These are phyloP conservation scores for Neonectria punicea DNA, from an alignment of 2,329 filamentous ascomycete genomes.

Conservation along the genomic window DNA sequence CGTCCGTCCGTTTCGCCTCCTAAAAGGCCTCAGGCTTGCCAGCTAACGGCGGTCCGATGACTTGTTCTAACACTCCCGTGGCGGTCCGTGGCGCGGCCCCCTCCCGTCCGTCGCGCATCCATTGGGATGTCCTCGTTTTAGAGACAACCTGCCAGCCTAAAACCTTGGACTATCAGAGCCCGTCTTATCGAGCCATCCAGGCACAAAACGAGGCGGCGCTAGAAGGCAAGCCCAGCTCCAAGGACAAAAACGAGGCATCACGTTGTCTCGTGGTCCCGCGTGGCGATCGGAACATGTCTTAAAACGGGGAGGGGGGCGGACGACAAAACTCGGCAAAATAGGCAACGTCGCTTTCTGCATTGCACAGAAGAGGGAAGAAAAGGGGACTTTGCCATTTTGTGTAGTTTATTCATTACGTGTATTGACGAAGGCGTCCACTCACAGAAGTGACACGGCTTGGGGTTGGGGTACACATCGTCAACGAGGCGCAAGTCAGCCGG, in stretches of 20 bases:
- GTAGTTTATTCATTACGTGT: background rate
- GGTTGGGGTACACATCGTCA: background rate
- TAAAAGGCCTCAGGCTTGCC: background rate
- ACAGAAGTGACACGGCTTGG: background rate
- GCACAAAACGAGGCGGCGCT: background rate
- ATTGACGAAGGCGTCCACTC: background rate
- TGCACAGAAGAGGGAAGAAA: background rate
- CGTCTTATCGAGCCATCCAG: constrained; percentile 1
- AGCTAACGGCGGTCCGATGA: constrained; percentile 20
- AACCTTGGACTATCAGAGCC: background rate
- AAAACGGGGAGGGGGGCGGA: background rate
- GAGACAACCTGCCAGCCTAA: constrained; percentile 7
- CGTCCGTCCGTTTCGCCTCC: background rate
- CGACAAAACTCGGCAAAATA: background rate
- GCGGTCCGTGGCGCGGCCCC: constrained; percentile 41
- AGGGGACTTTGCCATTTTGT: background rate
- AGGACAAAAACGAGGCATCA: constrained; percentile 9
- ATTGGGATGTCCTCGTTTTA: background rate
- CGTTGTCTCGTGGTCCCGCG: constrained; percentile 14
- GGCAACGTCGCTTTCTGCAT: constrained; percentile 12
- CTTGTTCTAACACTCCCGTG: constrained; percentile 32
- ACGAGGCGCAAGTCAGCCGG: constrained; percentile 16
- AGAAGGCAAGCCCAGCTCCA: background rate
- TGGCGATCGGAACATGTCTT: constrained; percentile 19
- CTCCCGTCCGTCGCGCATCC: constrained; percentile 24